Percentiles rank a stretch among this genome's conserved stretches.
These are phyloP conservation scores for Sclerotinia glacialis DNA, from an alignment of 2,329 filamentous ascomycete species.

Conservation along the genomic window DNA sequence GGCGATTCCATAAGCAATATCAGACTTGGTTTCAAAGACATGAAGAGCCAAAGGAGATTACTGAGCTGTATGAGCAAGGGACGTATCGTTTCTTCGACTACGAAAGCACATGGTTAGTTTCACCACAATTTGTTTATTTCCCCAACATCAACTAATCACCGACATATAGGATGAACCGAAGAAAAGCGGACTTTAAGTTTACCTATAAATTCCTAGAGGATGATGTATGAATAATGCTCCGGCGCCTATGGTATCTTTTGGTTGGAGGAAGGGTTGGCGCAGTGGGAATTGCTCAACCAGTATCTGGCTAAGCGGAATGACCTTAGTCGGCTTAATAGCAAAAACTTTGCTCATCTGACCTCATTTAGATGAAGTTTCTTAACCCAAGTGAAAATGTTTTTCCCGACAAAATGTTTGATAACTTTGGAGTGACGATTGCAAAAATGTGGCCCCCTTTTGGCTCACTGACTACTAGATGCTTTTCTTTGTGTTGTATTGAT, in stretches of 20 bases:
- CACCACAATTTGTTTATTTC: slow-evolving; percentile 9
- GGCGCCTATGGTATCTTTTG: slow-evolving; percentile 71
- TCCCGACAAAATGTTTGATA: slow-evolving; percentile 8
- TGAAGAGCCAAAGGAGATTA: slow-evolving; percentile 97
- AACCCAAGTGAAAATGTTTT: not conserved
- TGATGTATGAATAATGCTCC: slow-evolving; percentile 62
- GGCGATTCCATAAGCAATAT: slow-evolving; percentile 99
- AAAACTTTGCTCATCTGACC: slow-evolving; percentile 33
- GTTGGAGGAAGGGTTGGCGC: slow-evolving; percentile 67
- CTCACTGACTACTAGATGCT: not conserved
- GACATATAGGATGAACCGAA: slow-evolving; percentile 83
- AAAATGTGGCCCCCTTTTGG: not conserved
- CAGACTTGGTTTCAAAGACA: slow-evolving; percentile 99
- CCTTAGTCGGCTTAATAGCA: slow-evolving; percentile 36
- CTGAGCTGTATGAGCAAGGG: slow-evolving; percentile 97
- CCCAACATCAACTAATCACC: not conserved
- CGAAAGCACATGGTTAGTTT: slow-evolving; percentile 85
- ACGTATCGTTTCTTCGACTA: slow-evolving; percentile 99
- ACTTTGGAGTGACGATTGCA: not conserved
- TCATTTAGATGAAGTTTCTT: slow-evolving; percentile 26
- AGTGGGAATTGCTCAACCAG: slow-evolving; percentile 57
- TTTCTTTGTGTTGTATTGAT: not conserved
- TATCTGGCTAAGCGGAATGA: slow-evolving; percentile 48
- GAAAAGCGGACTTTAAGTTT: slow-evolving; percentile 98
- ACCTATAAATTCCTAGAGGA: slow-evolving; percentile 97